Percentiles rank a stretch among this genome's conserved stretches.
phyloP scores from a whole-genome alignment of 164 flowering plant genomes.

The Berberis thunbergii region DNA sequence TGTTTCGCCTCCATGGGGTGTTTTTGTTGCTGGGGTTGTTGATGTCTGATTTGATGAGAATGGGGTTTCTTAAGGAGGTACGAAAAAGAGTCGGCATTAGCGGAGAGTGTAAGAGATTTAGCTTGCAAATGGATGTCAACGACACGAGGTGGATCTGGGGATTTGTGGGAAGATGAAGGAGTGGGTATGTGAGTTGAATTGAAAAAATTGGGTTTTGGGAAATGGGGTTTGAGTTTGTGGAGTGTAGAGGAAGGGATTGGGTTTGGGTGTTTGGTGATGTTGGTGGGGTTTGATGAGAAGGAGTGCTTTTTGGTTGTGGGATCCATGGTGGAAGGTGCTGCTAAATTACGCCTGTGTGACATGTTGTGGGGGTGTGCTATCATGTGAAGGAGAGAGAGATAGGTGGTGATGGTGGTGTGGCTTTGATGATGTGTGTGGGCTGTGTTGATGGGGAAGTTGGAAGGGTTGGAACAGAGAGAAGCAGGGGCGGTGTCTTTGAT shows the following conservation, averaged over 20 bases:
- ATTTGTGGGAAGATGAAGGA: slow-evolving; percentile 11
- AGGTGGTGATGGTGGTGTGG: no score
- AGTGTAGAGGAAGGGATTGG: not conserved
- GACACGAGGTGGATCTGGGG: slow-evolving; percentile 10
- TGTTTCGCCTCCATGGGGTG: not conserved
- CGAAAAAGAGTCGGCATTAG: not conserved
- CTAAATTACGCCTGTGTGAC: slow-evolving; percentile 20
- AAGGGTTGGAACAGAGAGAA: no score
- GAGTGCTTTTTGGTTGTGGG: slow-evolving; percentile 14
- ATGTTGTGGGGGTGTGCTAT: not conserved
- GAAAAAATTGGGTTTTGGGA: not conserved
- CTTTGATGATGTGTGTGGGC: no score
- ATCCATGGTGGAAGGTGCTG: slow-evolving; percentile 29
- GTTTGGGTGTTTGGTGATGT: not conserved
- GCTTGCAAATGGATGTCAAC: slow-evolving; percentile 22
- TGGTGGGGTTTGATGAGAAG: not conserved
- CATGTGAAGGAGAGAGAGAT: no score
- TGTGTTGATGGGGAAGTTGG: no score
- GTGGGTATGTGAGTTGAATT: not conserved
- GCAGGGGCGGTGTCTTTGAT: no score
- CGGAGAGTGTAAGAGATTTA: slow-evolving; percentile 21
- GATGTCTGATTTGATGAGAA: slow-evolving; percentile 5
- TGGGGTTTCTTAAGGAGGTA: slow-evolving; percentile 13
- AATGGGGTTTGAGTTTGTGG: not conserved
- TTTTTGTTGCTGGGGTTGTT: not conserved